Percentiles rank a stretch among this genome's conserved stretches.
phyloP scores from a whole-genome alignment of 2,329 filamentous ascomycete species.

The Penicillium nordicum region DNA sequence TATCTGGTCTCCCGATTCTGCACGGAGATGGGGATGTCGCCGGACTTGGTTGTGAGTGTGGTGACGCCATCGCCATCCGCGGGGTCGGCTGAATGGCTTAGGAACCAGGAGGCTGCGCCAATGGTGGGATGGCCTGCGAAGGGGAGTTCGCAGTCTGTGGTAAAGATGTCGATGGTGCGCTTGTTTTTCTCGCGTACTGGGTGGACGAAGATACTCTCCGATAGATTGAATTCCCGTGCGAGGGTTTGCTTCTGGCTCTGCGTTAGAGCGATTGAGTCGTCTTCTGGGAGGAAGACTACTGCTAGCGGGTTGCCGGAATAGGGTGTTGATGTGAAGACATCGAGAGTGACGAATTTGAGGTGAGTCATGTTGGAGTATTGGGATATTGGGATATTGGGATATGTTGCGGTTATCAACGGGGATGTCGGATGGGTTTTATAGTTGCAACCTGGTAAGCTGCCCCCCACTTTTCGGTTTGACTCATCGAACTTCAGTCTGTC shows the following conservation, averaged over 20 bases:
- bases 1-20: constrained; percentile 10
- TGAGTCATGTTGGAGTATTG: constrained; percentile 21
- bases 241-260: constrained; percentile 54
- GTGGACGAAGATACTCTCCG: constrained; percentile 57
- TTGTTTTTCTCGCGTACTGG: constrained; percentile 13
- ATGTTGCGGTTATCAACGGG: neutral
- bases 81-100: constrained; percentile 23
- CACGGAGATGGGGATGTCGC: constrained; percentile 50
- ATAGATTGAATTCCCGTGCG: constrained; percentile 57
- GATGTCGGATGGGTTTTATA: neutral
- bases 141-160: constrained; percentile 49
- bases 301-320: constrained; percentile 54
- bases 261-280: constrained; percentile 32
- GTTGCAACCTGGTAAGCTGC: neutral
- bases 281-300: constrained; percentile 48
- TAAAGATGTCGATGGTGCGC: constrained; percentile 53
- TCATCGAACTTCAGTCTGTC: neutral
- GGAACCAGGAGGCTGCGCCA: constrained; percentile 52
- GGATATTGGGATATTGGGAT: neutral
- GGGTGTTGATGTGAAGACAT: constrained; percentile 44
- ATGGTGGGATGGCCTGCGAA: constrained; percentile 60
- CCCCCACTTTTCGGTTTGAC: constrained; percentile 3
- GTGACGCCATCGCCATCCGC: constrained; percentile 8
- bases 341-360: constrained; percentile 36
- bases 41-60: constrained; percentile 55